phyloP scores from a whole-genome alignment of 805 yeast genomes.

The Wickerhamomyces queroliae region DNA sequence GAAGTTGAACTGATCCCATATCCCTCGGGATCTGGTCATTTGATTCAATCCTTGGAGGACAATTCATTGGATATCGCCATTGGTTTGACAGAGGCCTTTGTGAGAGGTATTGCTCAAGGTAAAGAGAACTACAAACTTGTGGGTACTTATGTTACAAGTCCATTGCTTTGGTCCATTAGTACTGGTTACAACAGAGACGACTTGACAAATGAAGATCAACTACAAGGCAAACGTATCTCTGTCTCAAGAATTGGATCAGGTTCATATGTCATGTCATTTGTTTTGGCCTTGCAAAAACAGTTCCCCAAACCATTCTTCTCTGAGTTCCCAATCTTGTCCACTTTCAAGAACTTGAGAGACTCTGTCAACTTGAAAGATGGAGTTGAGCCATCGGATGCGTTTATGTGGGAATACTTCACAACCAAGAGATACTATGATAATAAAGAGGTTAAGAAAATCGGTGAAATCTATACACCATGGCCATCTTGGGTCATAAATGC shows the following conservation, averaged over 20 bases:
- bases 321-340: constrained; percentile 53
- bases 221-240: constrained; percentile 63
- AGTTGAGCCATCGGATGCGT: constrained; percentile 60
- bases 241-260: constrained; percentile 89
- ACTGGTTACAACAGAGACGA: constrained; percentile 64
- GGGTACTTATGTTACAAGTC: constrained; percentile 82
- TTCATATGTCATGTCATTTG: constrained; percentile 86
- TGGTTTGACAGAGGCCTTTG: constrained; percentile 89
- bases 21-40: constrained; percentile 85
- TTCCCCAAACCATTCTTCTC: constrained; percentile 48
- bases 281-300: constrained; percentile 56
- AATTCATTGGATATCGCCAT: constrained; percentile 72
- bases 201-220: constrained; percentile 41
- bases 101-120: constrained; percentile 67
- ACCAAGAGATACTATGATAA: constrained; percentile 78
- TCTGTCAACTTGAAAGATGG: constrained; percentile 58
- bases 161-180: constrained; percentile 86
- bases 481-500: constrained; percentile 86
- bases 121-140: constrained; percentile 49
- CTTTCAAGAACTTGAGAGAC: constrained; percentile 70
- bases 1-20: constrained; percentile 60
- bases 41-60: constrained; percentile 64
- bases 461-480: constrained; percentile 94
- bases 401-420: constrained; percentile 96
- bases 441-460: constrained; percentile 75